Percentiles rank a stretch among this genome's conserved stretches.
Conservation (phyloP, 495 filamentous ascomycete genomes). For the Talaromyces stipitatus region DNA sequence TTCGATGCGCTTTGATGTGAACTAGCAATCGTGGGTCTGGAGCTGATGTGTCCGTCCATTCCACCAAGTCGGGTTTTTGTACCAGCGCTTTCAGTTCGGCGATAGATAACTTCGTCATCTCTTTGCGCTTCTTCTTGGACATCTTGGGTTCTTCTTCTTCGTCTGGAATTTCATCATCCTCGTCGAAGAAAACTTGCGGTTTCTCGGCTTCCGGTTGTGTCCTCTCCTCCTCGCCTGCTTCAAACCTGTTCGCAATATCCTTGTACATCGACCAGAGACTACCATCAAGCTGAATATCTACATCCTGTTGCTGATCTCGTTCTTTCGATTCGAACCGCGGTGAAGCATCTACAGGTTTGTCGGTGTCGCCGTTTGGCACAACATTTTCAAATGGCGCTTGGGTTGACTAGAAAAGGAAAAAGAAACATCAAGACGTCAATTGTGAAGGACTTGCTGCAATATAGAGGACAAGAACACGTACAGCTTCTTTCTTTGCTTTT, state of each 20-base stretch:
- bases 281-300: slow-evolving; percentile 20
- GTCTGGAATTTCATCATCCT: slow-evolving; percentile 84
- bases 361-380: not conserved
- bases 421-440: slow-evolving; percentile 15
- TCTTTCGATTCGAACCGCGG: not conserved
- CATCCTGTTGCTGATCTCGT: slow-evolving; percentile 9
- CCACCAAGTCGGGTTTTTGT: slow-evolving; percentile 84
- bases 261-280: slow-evolving; percentile 70
- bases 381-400: slow-evolving; percentile 8
- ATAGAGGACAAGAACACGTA: slow-evolving; percentile 10
- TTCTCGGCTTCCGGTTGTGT: slow-evolving; percentile 66
- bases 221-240: slow-evolving; percentile 47
- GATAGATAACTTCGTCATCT: slow-evolving; percentile 83
- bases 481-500: slow-evolving; percentile 70
- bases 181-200: slow-evolving; percentile 77
- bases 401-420: slow-evolving; percentile 20
- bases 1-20: slow-evolving; percentile 89
- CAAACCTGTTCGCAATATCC: slow-evolving; percentile 68
- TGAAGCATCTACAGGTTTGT: not conserved
- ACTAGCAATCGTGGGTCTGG: slow-evolving; percentile 83
- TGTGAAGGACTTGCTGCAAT: slow-evolving; percentile 17
- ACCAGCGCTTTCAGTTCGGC: slow-evolving; percentile 92
- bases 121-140: slow-evolving; percentile 90
- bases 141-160: slow-evolving; percentile 72
- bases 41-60: slow-evolving; percentile 96